Evolutionary conservation across 2,329 filamentous ascomycete genomes (phyloP).

Genomic region (Phialophora macrospora): DNA sequence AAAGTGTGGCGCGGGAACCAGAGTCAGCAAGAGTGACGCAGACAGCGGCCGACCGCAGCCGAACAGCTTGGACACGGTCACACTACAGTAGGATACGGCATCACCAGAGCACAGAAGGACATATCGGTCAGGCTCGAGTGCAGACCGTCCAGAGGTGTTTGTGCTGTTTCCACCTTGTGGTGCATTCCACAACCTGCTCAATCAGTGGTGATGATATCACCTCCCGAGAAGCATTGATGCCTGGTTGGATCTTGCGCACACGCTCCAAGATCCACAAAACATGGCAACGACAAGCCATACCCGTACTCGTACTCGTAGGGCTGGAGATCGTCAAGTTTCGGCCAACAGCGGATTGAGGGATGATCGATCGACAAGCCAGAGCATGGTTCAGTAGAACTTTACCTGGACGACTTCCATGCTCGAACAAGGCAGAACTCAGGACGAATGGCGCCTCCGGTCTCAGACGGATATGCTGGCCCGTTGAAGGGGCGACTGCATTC

Average conservation of each 20-base stretch:
- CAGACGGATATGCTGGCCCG: not conserved
- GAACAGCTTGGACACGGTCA: not conserved
- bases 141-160: not conserved
- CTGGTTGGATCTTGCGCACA: constrained; percentile 5
- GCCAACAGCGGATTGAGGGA: not conserved
- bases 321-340: not conserved
- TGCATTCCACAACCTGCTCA: constrained; percentile 3
- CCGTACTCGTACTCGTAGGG: not conserved
- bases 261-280: constrained; percentile 1
- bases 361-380: not conserved
- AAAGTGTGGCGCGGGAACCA: not conserved
- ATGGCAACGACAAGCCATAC: too few species aligned
- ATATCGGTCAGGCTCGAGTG: too few species aligned
- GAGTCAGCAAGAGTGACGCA: not conserved
- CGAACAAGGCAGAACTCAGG: not conserved
- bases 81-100: not conserved
- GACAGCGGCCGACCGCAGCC: too few species aligned
- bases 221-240: constrained; percentile 18
- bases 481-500: not conserved
- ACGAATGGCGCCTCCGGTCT: not conserved
- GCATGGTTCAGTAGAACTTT: not conserved
- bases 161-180: not conserved
- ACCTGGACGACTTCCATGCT: not conserved
- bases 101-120: not conserved
- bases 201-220: not conserved